These are phyloP conservation scores for Tilletia walkeri DNA, from an alignment of 1,284 basidiomycete genomes.

Conservation along the genomic window DNA sequence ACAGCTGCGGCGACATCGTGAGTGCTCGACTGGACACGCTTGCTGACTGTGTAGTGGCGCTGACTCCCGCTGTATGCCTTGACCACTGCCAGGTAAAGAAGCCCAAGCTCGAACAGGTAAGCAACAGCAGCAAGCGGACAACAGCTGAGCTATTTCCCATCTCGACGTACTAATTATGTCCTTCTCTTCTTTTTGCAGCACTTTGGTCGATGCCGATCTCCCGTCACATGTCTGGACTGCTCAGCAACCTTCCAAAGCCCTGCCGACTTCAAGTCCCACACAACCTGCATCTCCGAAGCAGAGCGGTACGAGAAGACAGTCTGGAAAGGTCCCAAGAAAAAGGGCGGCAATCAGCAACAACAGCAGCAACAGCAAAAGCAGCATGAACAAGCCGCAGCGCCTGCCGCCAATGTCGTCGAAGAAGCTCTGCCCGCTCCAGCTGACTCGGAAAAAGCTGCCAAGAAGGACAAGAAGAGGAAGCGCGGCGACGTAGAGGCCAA, in stretches of 20 bases:
- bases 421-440: not conserved
- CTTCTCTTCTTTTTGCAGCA: slow-evolving; percentile 28
- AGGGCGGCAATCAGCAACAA: not conserved
- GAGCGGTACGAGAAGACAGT: slow-evolving; percentile 52
- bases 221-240: slow-evolving; percentile 54
- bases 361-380: slow-evolving; percentile 1
- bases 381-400: not conserved
- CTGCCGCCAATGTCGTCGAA: not conserved
- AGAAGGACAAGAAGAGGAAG: slow-evolving; percentile 18
- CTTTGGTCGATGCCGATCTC: slow-evolving; percentile 46
- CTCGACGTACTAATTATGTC: not conserved
- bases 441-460: not conserved
- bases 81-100: slow-evolving; percentile 39
- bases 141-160: not conserved
- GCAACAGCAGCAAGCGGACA: not conserved
- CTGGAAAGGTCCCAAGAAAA: slow-evolving; percentile 19
- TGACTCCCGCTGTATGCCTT: not conserved
- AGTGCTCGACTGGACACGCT: not conserved
- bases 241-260: slow-evolving; percentile 45
- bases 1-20: slow-evolving; percentile 50
- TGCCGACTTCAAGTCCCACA: slow-evolving; percentile 51
- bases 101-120: slow-evolving; percentile 43
- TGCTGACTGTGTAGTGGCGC: not conserved
- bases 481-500: not conserved
- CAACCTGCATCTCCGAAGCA: slow-evolving; percentile 53